A percentile compares a stretch with the other conserved stretches of the same genome.
These are phyloP conservation scores for Trichophyton schoenleinii DNA, from an alignment of 2,329 filamentous ascomycete genomes.

Conservation along the genomic window DNA sequence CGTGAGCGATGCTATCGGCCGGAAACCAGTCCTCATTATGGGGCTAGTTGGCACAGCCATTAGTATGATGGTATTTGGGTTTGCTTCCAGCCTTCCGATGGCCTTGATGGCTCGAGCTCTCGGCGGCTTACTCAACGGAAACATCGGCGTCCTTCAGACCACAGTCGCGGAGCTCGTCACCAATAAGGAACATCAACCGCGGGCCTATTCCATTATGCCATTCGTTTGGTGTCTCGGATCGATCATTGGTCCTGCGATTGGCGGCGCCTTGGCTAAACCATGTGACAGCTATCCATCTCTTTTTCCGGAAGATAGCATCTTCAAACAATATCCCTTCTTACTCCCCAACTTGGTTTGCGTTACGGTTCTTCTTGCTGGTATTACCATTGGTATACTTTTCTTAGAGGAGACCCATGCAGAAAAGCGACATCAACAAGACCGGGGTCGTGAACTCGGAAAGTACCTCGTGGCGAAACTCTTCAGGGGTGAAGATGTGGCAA, in stretches of 20 bases:
- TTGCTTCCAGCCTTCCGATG: conserved; percentile 66
- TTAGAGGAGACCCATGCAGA: conserved; percentile 87
- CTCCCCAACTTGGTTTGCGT: conserved; percentile 87
- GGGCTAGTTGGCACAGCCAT: conserved; percentile 84
- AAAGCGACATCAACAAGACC: conserved; percentile 63
- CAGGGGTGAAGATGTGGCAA: neutral
- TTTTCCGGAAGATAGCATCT: conserved; percentile 62
- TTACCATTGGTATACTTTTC: conserved; percentile 69
- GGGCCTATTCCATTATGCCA: conserved; percentile 94
- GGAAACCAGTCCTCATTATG: conserved; percentile 81
- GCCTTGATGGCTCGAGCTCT: conserved; percentile 79
- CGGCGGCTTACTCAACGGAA: conserved; percentile 86
- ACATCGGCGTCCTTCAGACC: conserved; percentile 89
- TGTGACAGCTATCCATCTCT: conserved; percentile 66
- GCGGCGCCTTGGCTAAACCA: conserved; percentile 77
- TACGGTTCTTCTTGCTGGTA: conserved; percentile 60
- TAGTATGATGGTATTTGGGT: conserved; percentile 87
- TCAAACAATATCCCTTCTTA: conserved; percentile 78
- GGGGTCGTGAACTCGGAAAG: conserved; percentile 62
- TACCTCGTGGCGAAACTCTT: conserved; percentile 41
- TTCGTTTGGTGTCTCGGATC: conserved; percentile 97
- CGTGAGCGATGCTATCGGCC: conserved; percentile 79
- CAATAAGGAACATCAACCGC: conserved; percentile 83
- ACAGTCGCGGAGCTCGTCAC: conserved; percentile 91
- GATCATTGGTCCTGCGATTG: conserved; percentile 82